These are phyloP conservation scores for Canariomyces notabilis DNA, from an alignment of 2,329 filamentous ascomycete genomes.

Conservation along the genomic window DNA sequence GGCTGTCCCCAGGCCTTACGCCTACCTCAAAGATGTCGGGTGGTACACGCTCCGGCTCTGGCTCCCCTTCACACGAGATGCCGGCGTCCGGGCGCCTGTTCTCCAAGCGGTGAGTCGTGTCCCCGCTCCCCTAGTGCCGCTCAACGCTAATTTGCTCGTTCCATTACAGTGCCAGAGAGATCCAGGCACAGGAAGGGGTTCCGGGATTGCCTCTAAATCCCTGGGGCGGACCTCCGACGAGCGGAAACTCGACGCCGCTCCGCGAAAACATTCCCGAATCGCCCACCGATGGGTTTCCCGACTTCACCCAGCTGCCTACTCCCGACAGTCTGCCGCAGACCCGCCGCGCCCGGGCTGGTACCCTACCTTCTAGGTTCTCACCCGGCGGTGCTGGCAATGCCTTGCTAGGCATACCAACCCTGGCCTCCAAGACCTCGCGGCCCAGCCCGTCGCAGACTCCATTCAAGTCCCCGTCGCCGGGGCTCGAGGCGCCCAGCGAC, in stretches of 20 bases:
- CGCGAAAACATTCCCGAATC: constrained; percentile 97
- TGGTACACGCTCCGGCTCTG: constrained; percentile 72
- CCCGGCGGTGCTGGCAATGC: constrained; percentile 63
- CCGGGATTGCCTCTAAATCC: constrained; percentile 61
- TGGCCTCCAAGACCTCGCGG: constrained; percentile 72
- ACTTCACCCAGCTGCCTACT: constrained; percentile 70
- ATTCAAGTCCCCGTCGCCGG: constrained; percentile 65
- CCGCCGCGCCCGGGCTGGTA: constrained; percentile 83
- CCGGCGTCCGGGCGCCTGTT: constrained; percentile 67
- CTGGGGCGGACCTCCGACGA: constrained; percentile 95
- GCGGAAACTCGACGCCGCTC: constrained; percentile 90
- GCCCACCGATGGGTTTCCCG: constrained; percentile 90
- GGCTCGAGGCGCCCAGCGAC: constrained; percentile 44
- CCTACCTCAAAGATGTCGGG: constrained; percentile 54
- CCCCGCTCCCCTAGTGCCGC: constrained; percentile 5
- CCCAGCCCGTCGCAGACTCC: constrained; percentile 83
- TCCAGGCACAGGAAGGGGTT: constrained; percentile 92
- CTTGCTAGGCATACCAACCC: constrained; percentile 49
- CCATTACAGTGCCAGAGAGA: constrained; percentile 73
- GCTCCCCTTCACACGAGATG: constrained; percentile 93
- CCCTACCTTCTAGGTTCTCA: constrained; percentile 91
- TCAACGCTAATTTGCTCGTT: constrained; percentile 14
- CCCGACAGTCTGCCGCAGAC: constrained; percentile 62
- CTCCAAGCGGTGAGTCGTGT: constrained; percentile 74
- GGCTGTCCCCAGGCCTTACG: constrained; percentile 59